Percentiles rank a stretch among this genome's conserved stretches.
These are phyloP conservation scores for Blastomyces parvus DNA, from an alignment of 2,329 filamentous ascomycete genomes.

Conservation along the genomic window DNA sequence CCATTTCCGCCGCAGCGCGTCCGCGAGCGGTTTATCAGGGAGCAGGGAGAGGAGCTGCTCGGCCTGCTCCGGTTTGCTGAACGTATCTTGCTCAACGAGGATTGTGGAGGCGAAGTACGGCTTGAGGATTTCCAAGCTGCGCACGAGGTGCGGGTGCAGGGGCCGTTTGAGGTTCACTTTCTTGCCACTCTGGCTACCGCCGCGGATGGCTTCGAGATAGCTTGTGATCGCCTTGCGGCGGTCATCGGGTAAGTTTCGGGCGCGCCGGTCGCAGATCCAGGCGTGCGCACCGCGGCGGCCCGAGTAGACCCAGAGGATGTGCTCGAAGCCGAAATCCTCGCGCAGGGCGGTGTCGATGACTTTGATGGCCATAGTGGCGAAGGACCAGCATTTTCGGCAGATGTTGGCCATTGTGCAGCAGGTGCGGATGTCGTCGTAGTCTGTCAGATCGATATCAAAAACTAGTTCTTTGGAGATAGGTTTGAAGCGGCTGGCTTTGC, in stretches of 20 bases:
- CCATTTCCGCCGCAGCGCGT: slow-evolving; percentile 83
- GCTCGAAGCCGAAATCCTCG: slow-evolving; percentile 92
- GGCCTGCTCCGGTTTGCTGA: slow-evolving; percentile 58
- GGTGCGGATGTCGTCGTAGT: slow-evolving; percentile 93
- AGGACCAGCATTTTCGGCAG: slow-evolving; percentile 88
- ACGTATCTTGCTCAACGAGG: slow-evolving; percentile 77
- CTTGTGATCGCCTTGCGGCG: slow-evolving; percentile 76
- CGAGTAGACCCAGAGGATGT: slow-evolving; percentile 98
- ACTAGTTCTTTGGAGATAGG: slow-evolving; percentile 89
- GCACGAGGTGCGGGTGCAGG: slow-evolving; percentile 77
- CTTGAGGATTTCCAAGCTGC: slow-evolving; percentile 76
- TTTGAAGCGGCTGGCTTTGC: slow-evolving; percentile 70
- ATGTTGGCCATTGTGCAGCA: slow-evolving; percentile 93
- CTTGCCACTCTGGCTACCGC: slow-evolving; percentile 76
- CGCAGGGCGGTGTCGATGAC: slow-evolving; percentile 77
- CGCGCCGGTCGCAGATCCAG: slow-evolving; percentile 91
- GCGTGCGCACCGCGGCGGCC: slow-evolving; percentile 93
- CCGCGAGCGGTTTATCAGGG: slow-evolving; percentile 67
- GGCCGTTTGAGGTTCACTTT: slow-evolving; percentile 76
- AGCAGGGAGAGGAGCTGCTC: slow-evolving; percentile 75
- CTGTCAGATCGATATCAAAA: slow-evolving; percentile 98
- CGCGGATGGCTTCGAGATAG: slow-evolving; percentile 83
- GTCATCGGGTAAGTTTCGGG: slow-evolving; percentile 73
- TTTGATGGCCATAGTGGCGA: slow-evolving; percentile 96
- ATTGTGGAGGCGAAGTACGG: slow-evolving; percentile 77